These are phyloP conservation scores for Botrytis porri DNA, from an alignment of 2,329 filamentous ascomycete genomes.

Conservation along the genomic window DNA sequence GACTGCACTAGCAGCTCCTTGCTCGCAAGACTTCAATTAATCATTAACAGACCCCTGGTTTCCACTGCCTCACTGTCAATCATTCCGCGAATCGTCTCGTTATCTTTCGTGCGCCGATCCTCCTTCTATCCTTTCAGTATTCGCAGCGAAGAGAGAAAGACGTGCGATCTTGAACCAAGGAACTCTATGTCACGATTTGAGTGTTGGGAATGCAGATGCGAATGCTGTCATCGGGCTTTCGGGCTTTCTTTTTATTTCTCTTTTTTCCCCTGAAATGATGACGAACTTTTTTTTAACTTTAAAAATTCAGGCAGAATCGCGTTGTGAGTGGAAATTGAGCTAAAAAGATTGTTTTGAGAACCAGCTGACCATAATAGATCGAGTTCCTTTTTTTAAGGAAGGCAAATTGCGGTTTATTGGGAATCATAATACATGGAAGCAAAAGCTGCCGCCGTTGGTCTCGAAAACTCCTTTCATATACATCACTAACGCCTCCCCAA, in stretches of 20 bases:
- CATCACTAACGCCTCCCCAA: conserved; percentile 13
- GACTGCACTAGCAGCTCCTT: background rate
- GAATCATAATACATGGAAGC: conserved; percentile 22
- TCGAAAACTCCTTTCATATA: conserved; percentile 15
- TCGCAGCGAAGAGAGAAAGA: no score
- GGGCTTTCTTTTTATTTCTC: background rate
- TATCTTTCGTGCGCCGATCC: background rate
- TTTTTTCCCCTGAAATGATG: background rate
- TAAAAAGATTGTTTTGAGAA: background rate
- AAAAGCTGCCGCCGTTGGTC: background rate
- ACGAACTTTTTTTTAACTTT: background rate
- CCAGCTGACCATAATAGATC: background rate
- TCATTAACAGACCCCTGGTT: background rate
- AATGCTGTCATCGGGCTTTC: background rate
- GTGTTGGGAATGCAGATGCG: background rate
- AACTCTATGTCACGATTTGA: background rate
- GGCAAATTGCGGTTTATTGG: conserved; percentile 15
- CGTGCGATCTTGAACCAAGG: background rate
- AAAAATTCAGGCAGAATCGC: background rate
- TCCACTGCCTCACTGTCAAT: background rate
- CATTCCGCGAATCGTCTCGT: no score
- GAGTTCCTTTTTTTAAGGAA: background rate
- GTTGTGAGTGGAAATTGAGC: background rate
- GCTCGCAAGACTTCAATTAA: background rate
- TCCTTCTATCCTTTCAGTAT: background rate